A percentile compares a stretch with the other conserved stretches of the same genome.
These are phyloP conservation scores for Tolypocladium cylindrosporum DNA, from an alignment of 2,329 filamentous ascomycete species.

Conservation along the genomic window DNA sequence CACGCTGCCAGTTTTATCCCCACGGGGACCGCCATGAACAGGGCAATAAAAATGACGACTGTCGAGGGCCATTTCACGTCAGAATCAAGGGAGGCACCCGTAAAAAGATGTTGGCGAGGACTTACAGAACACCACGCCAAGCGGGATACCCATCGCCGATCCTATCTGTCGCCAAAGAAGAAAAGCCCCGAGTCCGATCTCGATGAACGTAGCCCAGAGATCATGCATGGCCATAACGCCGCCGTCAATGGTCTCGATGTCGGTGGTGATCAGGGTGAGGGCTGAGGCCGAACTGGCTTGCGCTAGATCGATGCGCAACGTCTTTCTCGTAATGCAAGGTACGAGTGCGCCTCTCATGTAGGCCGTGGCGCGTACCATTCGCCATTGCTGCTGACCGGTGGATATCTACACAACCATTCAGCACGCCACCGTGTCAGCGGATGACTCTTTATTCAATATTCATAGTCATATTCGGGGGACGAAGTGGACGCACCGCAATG, in stretches of 20 bases:
- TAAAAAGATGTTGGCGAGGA: no score
- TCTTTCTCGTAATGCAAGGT: conserved; percentile 13
- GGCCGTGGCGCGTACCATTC: conserved; percentile 19
- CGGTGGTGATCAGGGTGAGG: conserved; percentile 37
- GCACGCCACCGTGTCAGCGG: no score
- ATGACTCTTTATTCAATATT: no score
- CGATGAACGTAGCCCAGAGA: conserved; percentile 27
- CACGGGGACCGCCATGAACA: no score
- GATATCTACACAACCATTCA: no score
- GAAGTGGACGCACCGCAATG: conserved; percentile 26
- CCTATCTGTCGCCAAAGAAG: conserved; percentile 29
- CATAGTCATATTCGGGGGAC: no score
- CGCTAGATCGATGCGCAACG: conserved; percentile 14
- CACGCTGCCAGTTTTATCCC: no score
- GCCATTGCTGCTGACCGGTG: conserved; percentile 10
- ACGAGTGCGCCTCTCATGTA: conserved; percentile 24
- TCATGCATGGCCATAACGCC: conserved; percentile 27
- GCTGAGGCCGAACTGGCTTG: conserved; percentile 23
- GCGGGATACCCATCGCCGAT: background rate
- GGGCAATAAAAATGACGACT: no score
- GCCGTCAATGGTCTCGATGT: conserved; percentile 30
- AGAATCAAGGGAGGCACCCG: no score
- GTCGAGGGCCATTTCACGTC: no score
- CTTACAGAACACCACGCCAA: no score
- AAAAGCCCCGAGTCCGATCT: conserved; percentile 34